Evolutionary conservation across 1,284 basidiomycete genomes (phyloP).

Genomic region (Cerrena zonata): DNA sequence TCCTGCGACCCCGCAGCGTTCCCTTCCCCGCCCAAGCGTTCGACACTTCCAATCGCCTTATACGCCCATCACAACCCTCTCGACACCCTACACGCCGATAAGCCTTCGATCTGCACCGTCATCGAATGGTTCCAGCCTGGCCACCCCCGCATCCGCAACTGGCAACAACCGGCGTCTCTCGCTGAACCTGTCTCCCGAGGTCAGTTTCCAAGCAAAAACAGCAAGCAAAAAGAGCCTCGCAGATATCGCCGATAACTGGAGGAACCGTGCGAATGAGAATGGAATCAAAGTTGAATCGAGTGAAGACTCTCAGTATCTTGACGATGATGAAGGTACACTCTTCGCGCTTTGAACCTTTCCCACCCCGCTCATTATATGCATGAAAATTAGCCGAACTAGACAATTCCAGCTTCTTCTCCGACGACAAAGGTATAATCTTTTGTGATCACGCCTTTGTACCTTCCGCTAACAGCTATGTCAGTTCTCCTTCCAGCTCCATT

Average conservation of each 20-base stretch:
- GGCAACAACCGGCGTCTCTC: slow-evolving; percentile 34
- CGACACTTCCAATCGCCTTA: slow-evolving; percentile 36
- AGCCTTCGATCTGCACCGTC: slow-evolving; percentile 55
- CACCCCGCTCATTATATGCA: slow-evolving; percentile 10
- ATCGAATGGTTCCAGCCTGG: slow-evolving; percentile 50
- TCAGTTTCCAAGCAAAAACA: slow-evolving; percentile 20
- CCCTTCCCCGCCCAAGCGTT: slow-evolving; percentile 31
- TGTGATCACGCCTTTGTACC: not conserved
- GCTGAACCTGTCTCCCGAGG: slow-evolving; percentile 29
- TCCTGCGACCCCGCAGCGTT: slow-evolving; percentile 44
- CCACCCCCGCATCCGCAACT: slow-evolving; percentile 42
- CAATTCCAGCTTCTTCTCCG: slow-evolving; percentile 22
- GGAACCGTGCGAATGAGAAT: slow-evolving; percentile 62
- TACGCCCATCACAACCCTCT: slow-evolving; percentile 37
- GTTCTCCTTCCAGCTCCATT: slow-evolving; percentile 60
- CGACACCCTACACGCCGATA: slow-evolving; percentile 60
- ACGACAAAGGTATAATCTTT: slow-evolving; percentile 27
- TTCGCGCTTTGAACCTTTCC: not conserved
- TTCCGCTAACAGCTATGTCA: slow-evolving; percentile 23
- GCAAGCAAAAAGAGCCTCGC: slow-evolving; percentile 32
- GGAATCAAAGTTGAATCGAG: slow-evolving; percentile 57
- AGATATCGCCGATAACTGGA: slow-evolving; percentile 67
- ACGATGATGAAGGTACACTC: slow-evolving; percentile 50
- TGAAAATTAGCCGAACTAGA: slow-evolving; percentile 13
- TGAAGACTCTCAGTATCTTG: slow-evolving; percentile 47